A percentile compares a stretch with the other conserved stretches of the same genome.
These are phyloP conservation scores for Candida buenavistaensis DNA, from an alignment of 1,139 yeast species.

Conservation along the genomic window DNA sequence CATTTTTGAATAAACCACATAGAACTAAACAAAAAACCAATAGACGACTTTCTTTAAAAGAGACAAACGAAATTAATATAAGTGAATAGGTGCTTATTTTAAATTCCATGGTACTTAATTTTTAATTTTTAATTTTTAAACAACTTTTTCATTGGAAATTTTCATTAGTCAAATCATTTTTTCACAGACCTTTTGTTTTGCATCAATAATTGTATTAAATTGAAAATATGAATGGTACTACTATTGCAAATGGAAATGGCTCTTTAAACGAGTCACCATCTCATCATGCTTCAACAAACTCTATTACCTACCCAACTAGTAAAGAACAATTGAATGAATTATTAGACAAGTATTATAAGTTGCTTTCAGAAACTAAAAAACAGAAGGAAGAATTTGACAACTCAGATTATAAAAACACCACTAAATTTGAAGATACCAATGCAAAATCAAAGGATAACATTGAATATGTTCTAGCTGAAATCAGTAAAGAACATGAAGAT, in stretches of 20 bases:
- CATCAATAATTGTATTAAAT: too few species aligned
- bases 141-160: too few species aligned
- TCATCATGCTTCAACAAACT: slow-evolving; percentile 3
- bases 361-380: slow-evolving; percentile 12
- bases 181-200: too few species aligned
- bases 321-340: slow-evolving; percentile 32
- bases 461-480: slow-evolving; percentile 31
- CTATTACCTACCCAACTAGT: slow-evolving; percentile 7
- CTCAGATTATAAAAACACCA: slow-evolving; percentile 9
- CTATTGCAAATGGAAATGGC: slow-evolving; percentile 12
- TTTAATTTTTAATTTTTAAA: too few species aligned
- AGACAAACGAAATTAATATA: too few species aligned
- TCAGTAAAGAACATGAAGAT: slow-evolving; percentile 30
- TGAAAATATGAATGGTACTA: slow-evolving; percentile 17
- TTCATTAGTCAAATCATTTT: too few species aligned
- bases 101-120: too few species aligned
- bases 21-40: background rate
- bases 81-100: too few species aligned
- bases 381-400: slow-evolving; percentile 15
- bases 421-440: slow-evolving; percentile 20
- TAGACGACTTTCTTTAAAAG: background rate
- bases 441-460: slow-evolving; percentile 25
- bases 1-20: slow-evolving; percentile 1
- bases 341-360: slow-evolving; percentile 31
- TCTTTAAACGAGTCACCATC: slow-evolving; percentile 1